Conservation (phyloP, 495 filamentous ascomycete species). For the Penicillium angulare region DNA sequence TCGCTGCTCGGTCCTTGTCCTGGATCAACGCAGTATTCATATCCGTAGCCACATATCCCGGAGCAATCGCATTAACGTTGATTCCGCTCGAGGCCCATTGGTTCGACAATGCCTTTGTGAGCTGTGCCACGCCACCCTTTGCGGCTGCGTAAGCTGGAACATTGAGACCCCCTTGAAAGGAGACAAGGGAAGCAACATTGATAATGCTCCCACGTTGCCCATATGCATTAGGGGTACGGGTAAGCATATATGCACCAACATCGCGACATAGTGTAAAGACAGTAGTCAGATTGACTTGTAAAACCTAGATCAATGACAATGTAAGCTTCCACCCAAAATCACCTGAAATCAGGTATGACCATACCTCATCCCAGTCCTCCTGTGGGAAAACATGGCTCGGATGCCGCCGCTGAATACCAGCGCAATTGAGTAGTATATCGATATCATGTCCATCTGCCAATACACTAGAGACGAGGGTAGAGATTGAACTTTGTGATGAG, state of each 20-base stretch:
- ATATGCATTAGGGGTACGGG: constrained; percentile 48
- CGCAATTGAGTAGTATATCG: constrained; percentile 80
- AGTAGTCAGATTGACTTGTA: constrained; percentile 80
- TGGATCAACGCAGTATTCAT: constrained; percentile 86
- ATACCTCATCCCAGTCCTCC: constrained; percentile 73
- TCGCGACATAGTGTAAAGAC: constrained; percentile 85
- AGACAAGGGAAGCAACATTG: constrained; percentile 80
- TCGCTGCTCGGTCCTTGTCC: constrained; percentile 63
- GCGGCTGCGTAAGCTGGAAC: constrained; percentile 89
- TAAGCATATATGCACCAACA: constrained; percentile 80
- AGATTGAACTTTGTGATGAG: constrained; percentile 54
- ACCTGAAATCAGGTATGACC: neutral
- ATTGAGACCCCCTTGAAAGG: constrained; percentile 88
- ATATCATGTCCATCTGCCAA: constrained; percentile 60
- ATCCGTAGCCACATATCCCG: constrained; percentile 82
- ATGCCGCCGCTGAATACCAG: constrained; percentile 81
- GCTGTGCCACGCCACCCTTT: constrained; percentile 82
- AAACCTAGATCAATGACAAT: constrained; percentile 41
- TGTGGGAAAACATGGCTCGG: constrained; percentile 76
- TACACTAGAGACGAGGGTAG: constrained; percentile 56
- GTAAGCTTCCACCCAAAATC: neutral
- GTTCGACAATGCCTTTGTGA: constrained; percentile 86
- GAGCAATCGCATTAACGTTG: constrained; percentile 79
- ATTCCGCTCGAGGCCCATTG: constrained; percentile 81
- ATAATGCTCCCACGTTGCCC: constrained; percentile 74